phyloP scores from a whole-genome alignment of 2,329 filamentous ascomycete genomes.

The Pyrenophora teres region DNA sequence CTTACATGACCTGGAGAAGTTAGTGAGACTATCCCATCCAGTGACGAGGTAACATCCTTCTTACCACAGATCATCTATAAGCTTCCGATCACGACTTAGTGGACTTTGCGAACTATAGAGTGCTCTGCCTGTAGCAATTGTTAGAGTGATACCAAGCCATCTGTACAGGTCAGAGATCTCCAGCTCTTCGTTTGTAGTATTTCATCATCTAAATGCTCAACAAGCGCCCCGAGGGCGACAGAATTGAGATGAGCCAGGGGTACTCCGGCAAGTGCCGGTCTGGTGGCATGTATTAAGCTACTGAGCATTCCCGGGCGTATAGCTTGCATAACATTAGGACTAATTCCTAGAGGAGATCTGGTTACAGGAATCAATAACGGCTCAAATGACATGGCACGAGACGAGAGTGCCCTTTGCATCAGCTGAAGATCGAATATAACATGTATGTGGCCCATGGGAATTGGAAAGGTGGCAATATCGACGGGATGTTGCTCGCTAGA shows the following conservation, averaged over 20 bases:
- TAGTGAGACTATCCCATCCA: background rate
- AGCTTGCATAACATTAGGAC: background rate
- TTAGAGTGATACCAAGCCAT: background rate
- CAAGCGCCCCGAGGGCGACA: background rate
- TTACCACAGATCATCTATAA: background rate
- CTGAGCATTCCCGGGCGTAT: background rate
- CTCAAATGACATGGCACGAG: conserved; percentile 1
- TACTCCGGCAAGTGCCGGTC: background rate
- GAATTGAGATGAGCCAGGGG: background rate
- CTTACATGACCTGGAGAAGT: background rate
- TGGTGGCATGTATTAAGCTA: background rate
- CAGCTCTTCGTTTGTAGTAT: background rate
- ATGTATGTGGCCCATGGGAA: background rate
- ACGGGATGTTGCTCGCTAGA: background rate
- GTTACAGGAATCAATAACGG: background rate
- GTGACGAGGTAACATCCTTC: background rate
- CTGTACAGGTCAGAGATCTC: background rate
- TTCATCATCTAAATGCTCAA: background rate
- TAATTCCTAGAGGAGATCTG: background rate
- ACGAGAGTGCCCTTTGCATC: background rate
- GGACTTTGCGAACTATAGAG: background rate
- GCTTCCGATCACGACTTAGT: background rate
- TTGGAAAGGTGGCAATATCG: background rate
- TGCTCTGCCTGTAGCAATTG: background rate
- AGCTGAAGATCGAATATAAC: background rate